These are phyloP conservation scores for Mortierella polycephala DNA, from an alignment of 371 early-diverging fungal genomes.

Conservation along the genomic window DNA sequence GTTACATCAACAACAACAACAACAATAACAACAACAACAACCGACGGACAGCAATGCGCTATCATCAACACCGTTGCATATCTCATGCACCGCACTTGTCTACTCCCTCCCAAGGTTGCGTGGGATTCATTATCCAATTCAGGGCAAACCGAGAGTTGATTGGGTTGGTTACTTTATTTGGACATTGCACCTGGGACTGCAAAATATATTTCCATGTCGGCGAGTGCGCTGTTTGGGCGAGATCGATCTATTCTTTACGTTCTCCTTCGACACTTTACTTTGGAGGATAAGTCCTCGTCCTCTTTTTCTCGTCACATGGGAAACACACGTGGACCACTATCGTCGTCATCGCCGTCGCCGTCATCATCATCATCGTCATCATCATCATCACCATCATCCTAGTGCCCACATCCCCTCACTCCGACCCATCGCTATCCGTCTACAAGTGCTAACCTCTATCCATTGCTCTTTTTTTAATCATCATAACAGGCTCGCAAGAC, in stretches of 20 bases:
- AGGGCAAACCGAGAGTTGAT: slow-evolving; percentile 38
- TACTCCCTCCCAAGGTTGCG: background rate
- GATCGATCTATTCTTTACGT: background rate
- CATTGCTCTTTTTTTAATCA: background rate
- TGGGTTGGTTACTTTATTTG: slow-evolving; percentile 27
- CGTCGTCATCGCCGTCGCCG: background rate
- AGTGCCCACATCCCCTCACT: background rate
- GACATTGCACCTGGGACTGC: background rate
- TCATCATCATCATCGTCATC: background rate
- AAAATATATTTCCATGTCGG: slow-evolving; percentile 14
- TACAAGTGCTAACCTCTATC: background rate
- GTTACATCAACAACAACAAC: background rate
- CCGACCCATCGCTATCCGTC: background rate
- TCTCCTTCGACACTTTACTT: background rate
- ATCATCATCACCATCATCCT: background rate
- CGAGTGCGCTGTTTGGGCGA: slow-evolving; percentile 37
- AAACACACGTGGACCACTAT: background rate
- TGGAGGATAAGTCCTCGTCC: background rate
- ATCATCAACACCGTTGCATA: too few relatives aligned
- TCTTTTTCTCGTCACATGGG: slow-evolving; percentile 10
- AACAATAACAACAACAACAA: slow-evolving; percentile 1
- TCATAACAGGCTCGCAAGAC: slow-evolving; percentile 33
- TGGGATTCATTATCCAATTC: slow-evolving; percentile 8
- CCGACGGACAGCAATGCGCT: background rate
- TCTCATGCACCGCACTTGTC: background rate